Evolutionary conservation across 352 stramenopile species (phyloP).

Genomic region (Phytophthora idaei): DNA sequence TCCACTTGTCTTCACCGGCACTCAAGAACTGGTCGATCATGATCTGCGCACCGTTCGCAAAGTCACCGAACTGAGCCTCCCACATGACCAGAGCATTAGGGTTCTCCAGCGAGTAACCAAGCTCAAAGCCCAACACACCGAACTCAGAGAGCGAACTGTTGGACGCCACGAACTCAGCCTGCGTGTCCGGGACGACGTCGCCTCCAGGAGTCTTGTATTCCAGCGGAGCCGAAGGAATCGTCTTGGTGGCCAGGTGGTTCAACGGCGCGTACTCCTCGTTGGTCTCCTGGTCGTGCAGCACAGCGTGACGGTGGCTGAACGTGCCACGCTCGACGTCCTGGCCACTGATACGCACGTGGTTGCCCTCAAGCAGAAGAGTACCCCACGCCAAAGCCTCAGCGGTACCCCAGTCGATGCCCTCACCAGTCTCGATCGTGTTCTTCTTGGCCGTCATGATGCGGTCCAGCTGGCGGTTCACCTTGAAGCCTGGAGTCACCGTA

Average conservation of each 20-base stretch:
- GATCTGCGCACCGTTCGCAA: slow-evolving; percentile 96
- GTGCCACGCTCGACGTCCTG: slow-evolving; percentile 96
- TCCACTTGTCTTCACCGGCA: slow-evolving; percentile 97
- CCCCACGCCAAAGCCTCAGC: slow-evolving; percentile 96
- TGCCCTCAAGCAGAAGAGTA: slow-evolving; percentile 93
- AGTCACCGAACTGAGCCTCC: slow-evolving; percentile 98
- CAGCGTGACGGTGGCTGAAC: slow-evolving; percentile 92
- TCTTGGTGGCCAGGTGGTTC: slow-evolving; percentile 88
- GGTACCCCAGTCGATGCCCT: slow-evolving; percentile 97
- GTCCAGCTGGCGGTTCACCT: slow-evolving; percentile 93
- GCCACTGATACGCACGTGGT: slow-evolving; percentile 89
- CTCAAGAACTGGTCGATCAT: slow-evolving; percentile 98
- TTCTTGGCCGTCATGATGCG: slow-evolving; percentile 92
- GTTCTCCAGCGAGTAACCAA: slow-evolving; percentile 95
- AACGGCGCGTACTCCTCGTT: slow-evolving; percentile 94
- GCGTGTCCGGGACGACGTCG: slow-evolving; percentile 59
- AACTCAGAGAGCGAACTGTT: slow-evolving; percentile 97
- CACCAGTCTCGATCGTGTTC: slow-evolving; percentile 74
- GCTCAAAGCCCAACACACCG: slow-evolving; percentile 95
- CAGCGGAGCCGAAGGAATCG: slow-evolving; percentile 67
- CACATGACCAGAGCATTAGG: slow-evolving; percentile 94
- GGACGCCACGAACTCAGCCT: slow-evolving; percentile 91
- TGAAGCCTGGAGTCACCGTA: slow-evolving; percentile 87
- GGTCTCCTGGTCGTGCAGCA: slow-evolving; percentile 95
- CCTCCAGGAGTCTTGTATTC: slow-evolving; percentile 35